Conservation (phyloP, 257 asterid genomes). For the Solanum lignicaule region DNA sequence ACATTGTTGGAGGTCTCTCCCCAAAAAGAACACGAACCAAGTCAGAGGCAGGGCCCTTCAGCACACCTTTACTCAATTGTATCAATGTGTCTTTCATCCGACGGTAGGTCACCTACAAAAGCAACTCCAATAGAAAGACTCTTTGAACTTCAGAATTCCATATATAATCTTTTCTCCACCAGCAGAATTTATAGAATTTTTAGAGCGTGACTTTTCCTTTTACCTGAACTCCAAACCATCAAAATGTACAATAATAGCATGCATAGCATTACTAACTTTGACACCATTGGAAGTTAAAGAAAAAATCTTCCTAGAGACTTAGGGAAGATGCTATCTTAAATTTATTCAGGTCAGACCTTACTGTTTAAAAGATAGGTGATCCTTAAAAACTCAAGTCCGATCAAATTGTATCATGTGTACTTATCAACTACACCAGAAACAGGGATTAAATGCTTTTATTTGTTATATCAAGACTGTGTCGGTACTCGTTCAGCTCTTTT, state of each 20-base stretch:
- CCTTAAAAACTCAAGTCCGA: background rate
- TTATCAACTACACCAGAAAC: background rate
- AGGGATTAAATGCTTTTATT: background rate
- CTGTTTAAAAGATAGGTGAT: background rate
- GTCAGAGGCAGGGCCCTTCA: constrained; percentile 85
- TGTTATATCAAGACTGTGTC: background rate
- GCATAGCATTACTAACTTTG: background rate
- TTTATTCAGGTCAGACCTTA: background rate
- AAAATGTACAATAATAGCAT: background rate
- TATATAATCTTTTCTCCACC: background rate
- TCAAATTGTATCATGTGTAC: background rate
- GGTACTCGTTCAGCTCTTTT: background rate
- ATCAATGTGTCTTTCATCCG: constrained; percentile 86
- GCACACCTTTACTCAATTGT: constrained; percentile 86
- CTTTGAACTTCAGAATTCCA: background rate
- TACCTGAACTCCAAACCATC: background rate
- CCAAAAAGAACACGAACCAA: constrained; percentile 93
- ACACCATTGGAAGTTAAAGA: background rate
- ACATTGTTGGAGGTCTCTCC: constrained; percentile 53
- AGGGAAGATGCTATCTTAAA: background rate
- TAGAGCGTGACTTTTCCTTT: background rate
- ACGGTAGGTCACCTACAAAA: constrained; percentile 74
- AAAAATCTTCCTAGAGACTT: background rate
- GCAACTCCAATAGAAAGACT: constrained; percentile 3
- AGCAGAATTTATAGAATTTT: background rate